Base-by-base conservation (phyloP, 176 grass and related monocot genomes). In the Oryza meyeriana region DNA sequence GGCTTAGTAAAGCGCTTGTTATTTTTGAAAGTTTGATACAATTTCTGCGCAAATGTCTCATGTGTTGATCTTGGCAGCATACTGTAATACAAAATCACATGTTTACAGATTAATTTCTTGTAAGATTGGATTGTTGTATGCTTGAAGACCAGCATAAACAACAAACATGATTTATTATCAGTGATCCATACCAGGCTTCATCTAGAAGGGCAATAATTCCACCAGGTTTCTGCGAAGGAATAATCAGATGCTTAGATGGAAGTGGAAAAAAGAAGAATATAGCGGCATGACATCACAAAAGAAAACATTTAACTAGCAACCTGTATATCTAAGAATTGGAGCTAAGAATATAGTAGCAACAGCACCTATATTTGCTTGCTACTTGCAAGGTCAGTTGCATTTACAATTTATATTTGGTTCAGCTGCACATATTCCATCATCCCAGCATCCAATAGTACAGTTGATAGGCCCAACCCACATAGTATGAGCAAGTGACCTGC, bases 1-100 rank as follows among this genome's bases (percentile, higher is more conserved):
- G 96, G 96, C 81, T 99, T 99, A 47, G 76, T 72, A 82, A 99
- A 95, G 66, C 96, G 88, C 69, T 93, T 88, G 47, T 95, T 48
- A 84, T 91, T 99, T 86, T 95, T 99, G 85, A 95, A 99, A 79
- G 93, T 95, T 66, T 90, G 87, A 74, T 95, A 99, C 63, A 99
- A 71, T 78, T 99, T 99, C 77, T 99, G 90, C 45, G 96, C 96
- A 91, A 99, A 99, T 78, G 91, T 99, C 83, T 99, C 96, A 36
- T 99, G 86, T 44, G 93, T 99, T 11, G 96, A 99, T 88, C 93
- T 91, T 78, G 93, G 91, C 80, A 99, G 82, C 96, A 99, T 94
- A 78, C 96, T 99, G 69, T 42, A 81, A 79, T n/a, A 85, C 42
- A 87, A 42, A 55, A 69, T 83, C 71, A 81, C 48, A 77, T 61